These are phyloP conservation scores for Isochrysis galbana DNA, from an alignment of 78 protist genomes.

Conservation along the genomic window DNA sequence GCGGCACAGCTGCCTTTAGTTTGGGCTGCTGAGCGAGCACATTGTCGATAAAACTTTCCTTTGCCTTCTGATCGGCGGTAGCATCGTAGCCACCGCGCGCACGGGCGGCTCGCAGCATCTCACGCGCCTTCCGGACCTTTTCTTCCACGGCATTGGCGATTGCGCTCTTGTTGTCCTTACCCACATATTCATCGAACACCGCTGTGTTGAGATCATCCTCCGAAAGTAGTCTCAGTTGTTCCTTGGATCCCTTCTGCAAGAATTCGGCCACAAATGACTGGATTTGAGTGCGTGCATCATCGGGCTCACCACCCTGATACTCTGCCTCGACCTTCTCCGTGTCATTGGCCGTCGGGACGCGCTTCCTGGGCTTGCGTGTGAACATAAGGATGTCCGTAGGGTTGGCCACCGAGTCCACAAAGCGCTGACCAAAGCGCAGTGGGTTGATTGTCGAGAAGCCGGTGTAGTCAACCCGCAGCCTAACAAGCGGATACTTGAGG, in stretches of 20 bases:
- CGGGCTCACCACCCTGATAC: background rate
- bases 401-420: conserved; percentile 76
- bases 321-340: background rate
- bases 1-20: background rate
- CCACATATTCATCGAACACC: background rate
- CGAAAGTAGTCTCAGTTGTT: background rate
- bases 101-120: background rate
- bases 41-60: background rate
- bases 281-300: background rate
- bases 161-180: background rate
- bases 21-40: background rate
- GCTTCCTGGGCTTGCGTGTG: background rate
- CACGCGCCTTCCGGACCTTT: background rate
- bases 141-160: background rate
- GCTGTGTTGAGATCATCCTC: background rate
- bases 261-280: background rate
- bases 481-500: background rate
- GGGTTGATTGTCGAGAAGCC: conserved; percentile 67
- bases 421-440: conserved; percentile 71
- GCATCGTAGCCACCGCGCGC: background rate
- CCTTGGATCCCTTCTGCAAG: background rate
- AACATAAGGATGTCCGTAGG: conserved; percentile 46
- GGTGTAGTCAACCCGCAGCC: conserved; percentile 40
- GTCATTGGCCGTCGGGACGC: background rate
- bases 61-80: background rate